Evolutionary conservation across 257 asterid genomes (phyloP), one percentile per base, ranked within the genome.

Genomic region (Catharanthus roseus): DNA sequence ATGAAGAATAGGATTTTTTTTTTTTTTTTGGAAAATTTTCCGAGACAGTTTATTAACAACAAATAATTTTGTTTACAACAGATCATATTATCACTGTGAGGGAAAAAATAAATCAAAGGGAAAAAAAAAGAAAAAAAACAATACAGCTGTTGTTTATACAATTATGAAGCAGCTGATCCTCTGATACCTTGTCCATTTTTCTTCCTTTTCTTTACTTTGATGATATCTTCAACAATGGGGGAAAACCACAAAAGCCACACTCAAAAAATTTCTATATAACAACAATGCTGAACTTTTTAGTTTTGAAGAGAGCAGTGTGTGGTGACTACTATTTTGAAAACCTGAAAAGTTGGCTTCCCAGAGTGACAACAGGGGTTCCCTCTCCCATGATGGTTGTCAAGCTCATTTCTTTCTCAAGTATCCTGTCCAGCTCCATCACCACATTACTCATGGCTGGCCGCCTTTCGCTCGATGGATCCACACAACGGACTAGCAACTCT

Each of bases 361-460:
- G 89, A 21, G 82, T 86, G 73, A 91, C 97, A 69, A 83, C 93
- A 3, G 97, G 96, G 77, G 95, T 87, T 67, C 95, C 97, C 85
- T 85, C 96, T 75, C 96, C 97, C 97, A 89, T 86, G 74, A 91
- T 87, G 18, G 96, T 89, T 45, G 97, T 91, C 86, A 89, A 77
- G 86, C 90, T 87, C 96, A 85, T 89, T 84, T 89, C 95, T 80
- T 91, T 87, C 79, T 91, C 95, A 2, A 89, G 92, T 74, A 91
- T 86, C 16, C 96, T 87, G 67, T 91, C 95, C 1, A 91, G 82
- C 78, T 91, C 97, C n/a, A 71, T 68, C 51, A 86, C 96, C 76
- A 86, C 93, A 55, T 84, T 72, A 83, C 79, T 89, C 91, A 89
- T 89, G n/a, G 82, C 80, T 61, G 88, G 86, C 28, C 97, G 90